phyloP scores from a whole-genome alignment of 129 eudicot species.

The Glebionis coronaria region DNA sequence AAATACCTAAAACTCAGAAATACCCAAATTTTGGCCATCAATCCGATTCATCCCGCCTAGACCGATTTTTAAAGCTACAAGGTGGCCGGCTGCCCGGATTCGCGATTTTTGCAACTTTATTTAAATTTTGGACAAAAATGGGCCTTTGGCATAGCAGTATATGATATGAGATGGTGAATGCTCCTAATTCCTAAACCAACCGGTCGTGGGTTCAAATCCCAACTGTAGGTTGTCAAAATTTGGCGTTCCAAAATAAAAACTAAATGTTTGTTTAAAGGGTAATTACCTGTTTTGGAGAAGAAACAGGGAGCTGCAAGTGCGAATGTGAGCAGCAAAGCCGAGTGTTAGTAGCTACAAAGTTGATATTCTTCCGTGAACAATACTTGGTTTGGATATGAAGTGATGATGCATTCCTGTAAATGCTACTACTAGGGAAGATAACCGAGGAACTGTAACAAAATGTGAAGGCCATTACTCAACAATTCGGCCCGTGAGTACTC shows the following conservation, averaged over 20 bases:
- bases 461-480: slow-evolving; percentile 17
- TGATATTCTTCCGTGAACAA: slow-evolving; percentile 15
- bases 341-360: slow-evolving; percentile 5
- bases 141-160: neutral
- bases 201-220: too few species aligned
- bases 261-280: neutral
- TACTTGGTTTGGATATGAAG: slow-evolving; percentile 14
- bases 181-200: too few species aligned
- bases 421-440: slow-evolving; percentile 5
- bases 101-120: too few species aligned
- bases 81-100: too few species aligned
- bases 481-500: neutral
- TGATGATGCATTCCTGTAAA: neutral
- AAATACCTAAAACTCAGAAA: too few species aligned
- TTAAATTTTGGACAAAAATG: neutral
- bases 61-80: too few species aligned
- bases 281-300: slow-evolving; percentile 16
- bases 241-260: neutral
- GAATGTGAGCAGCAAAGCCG: slow-evolving; percentile 15
- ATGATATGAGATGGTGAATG: too few species aligned
- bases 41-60: too few species aligned
- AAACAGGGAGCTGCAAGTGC: slow-evolving; percentile 11
- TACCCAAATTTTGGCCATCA: too few species aligned
- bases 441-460: slow-evolving; percentile 9
- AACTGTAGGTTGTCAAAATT: too few species aligned